Conservation (phyloP, 2,329 filamentous ascomycete genomes). For the Karstenula rhodostoma region DNA sequence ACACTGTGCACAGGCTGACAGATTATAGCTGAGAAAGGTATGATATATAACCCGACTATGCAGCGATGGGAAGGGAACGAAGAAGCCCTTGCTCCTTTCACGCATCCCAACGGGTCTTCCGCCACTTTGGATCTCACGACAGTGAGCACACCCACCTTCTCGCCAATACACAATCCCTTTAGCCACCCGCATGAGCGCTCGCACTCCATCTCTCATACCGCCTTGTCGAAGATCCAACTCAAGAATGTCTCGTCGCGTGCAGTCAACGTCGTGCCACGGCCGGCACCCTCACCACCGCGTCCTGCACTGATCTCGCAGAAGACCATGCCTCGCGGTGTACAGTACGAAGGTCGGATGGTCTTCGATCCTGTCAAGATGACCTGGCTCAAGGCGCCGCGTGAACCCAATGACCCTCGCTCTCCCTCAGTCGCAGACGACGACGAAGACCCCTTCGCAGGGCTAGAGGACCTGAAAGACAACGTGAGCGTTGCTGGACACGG, state of each 20-base stretch:
- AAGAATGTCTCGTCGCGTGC: constrained; percentile 51
- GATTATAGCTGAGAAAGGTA: constrained; percentile 80
- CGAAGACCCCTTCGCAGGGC: constrained; percentile 91
- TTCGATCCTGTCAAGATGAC: constrained; percentile 98
- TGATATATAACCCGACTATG: constrained; percentile 90
- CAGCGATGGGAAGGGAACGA: constrained; percentile 98
- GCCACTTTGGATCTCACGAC: constrained; percentile 51
- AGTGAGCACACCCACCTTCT: constrained; percentile 51
- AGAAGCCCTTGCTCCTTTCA: constrained; percentile 81
- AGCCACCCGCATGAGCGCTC: constrained; percentile 45
- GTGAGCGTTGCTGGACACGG: constrained; percentile 41
- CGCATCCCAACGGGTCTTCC: constrained; percentile 56
- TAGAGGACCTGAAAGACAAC: constrained; percentile 87
- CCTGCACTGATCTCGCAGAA: constrained; percentile 92
- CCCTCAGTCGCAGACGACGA: constrained; percentile 75
- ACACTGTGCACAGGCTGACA: constrained; percentile 26
- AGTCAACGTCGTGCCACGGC: constrained; percentile 36
- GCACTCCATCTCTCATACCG: constrained; percentile 54
- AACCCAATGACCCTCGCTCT: constrained; percentile 42
- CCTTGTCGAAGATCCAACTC: constrained; percentile 47
- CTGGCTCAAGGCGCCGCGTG: constrained; percentile 79
- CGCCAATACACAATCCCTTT: constrained; percentile 40
- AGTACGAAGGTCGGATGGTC: constrained; percentile 97
- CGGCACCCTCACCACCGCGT: constrained; percentile 58
- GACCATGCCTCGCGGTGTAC: constrained; percentile 79